Evolutionary conservation across 129 eudicot species (phyloP), one percentile per base, ranked within the genome.

Genomic region (Arctium lappa): DNA sequence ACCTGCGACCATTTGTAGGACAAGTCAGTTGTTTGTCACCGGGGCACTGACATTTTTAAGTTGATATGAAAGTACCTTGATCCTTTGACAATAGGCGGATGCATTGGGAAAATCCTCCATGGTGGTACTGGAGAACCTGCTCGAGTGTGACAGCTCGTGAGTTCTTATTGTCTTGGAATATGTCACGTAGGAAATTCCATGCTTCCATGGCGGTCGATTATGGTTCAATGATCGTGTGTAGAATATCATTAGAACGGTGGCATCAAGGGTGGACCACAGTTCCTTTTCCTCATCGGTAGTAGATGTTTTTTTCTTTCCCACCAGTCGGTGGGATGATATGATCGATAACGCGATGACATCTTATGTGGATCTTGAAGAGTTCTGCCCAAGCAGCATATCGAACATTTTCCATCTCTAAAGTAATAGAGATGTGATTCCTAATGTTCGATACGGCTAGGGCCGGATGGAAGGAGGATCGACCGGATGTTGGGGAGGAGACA

Each of bases 21-120:
- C 82, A 27, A 78, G 82, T 5, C 82, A 30, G 60, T 78, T 66
- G 36, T 65, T 78, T 11, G 79, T 13, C 31, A 75, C 66, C 33
- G 63, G 79, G 4, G 65, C 79, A 12, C 79, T 38, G 1, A 75
- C 66, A 8, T 75, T 75, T 29, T 44, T 40, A 0, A 75, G 63
- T 39, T 75, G 66, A 22, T 75, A 66, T 0, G 36, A 75, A 5
- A 75, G 32, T 0, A 60, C 29, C 63, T 75, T 75, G 3, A 75
- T 66, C 29, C 32, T 46, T n/a, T 75, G 79, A 18, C 8, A 5
- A 40, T 40, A 40, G 10, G 46, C 1, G 1, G 46, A 40, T 8
- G 46, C 46, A 40, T 6, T 60, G 56, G 1, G 15, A 11, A 5
- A 53, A 16, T 53, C 65, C 22, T 53, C 22, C 22, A 53, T 53